A percentile compares a stretch with the other conserved stretches of the same genome.
These are phyloP conservation scores for Boletus subparvulus DNA, from an alignment of 768 basidiomycete genomes.

Conservation along the genomic window DNA sequence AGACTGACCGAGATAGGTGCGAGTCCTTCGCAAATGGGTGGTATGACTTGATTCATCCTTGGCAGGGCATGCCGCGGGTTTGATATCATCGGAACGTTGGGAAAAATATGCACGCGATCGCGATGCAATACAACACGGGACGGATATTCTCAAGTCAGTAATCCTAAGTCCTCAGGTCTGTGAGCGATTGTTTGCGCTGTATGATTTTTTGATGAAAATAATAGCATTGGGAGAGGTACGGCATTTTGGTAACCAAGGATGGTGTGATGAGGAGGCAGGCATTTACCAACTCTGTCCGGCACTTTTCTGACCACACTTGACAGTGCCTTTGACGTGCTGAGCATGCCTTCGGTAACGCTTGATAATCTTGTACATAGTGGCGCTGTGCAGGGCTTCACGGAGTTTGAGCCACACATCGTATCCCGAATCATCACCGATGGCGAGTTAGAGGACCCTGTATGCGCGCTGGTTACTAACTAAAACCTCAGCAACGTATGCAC, in stretches of 20 bases:
- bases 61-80: constrained; percentile 42
- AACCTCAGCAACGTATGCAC: constrained; percentile 55
- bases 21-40: constrained; percentile 2
- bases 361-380: constrained; percentile 48
- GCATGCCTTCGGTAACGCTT: constrained; percentile 53
- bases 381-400: constrained; percentile 36
- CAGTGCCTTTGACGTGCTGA: constrained; percentile 77
- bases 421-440: constrained; percentile 72
- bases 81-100: constrained; percentile 47
- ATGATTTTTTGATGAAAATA: neutral
- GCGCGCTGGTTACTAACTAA: neutral
- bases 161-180: constrained; percentile 44
- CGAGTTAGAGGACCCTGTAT: constrained; percentile 26
- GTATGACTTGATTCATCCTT: neutral
- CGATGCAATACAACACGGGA: constrained; percentile 35
- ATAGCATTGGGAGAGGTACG: constrained; percentile 45
- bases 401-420: constrained; percentile 51
- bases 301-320: neutral
- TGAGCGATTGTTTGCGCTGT: neutral
- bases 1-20: constrained; percentile 76
- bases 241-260: constrained; percentile 42
- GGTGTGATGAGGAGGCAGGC: constrained; percentile 45
- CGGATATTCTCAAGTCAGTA: constrained; percentile 34
- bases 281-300: neutral
- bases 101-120: constrained; percentile 33